Evolutionary conservation across 176 grass and related monocot species (phyloP).

Genomic region (Triticum dicoccoides): DNA sequence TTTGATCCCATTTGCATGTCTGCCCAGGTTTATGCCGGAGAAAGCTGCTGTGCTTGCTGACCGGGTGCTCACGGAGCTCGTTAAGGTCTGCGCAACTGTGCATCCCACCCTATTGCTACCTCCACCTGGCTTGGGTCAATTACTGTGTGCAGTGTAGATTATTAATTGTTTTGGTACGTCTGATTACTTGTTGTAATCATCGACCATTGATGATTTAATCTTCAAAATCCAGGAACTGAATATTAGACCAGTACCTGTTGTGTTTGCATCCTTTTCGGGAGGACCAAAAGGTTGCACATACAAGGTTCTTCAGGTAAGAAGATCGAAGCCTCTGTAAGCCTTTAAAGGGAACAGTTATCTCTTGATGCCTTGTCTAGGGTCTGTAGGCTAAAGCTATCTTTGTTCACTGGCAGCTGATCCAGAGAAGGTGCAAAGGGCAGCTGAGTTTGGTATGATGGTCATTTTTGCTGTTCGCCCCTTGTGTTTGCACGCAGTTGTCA

Average conservation of each 20-base stretch:
- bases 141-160: not conserved
- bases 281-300: constrained; percentile 95
- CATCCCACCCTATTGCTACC: not conserved
- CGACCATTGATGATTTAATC: not conserved
- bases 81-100: constrained; percentile 53
- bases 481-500: not conserved
- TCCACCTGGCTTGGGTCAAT: not conserved
- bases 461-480: not conserved
- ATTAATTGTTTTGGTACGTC: not conserved
- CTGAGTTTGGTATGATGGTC: constrained; percentile 53
- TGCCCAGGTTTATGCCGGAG: constrained; percentile 76
- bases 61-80: constrained; percentile 63
- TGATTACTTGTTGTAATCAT: not conserved
- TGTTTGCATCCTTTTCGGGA: constrained; percentile 82
- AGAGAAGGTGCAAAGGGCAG: constrained; percentile 61
- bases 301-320: constrained; percentile 85
- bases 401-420: constrained; percentile 60
- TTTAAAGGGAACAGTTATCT: constrained; percentile 22
- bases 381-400: not conserved
- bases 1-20: not conserved
- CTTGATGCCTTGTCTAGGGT: not conserved
- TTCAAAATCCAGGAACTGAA: constrained; percentile 68
- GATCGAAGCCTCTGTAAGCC: not conserved
- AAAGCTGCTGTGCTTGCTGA: constrained; percentile 80
- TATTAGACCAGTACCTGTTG: constrained; percentile 53